Conservation (phyloP, 2,329 filamentous ascomycete species). For the Keithomyces neogunnii region DNA sequence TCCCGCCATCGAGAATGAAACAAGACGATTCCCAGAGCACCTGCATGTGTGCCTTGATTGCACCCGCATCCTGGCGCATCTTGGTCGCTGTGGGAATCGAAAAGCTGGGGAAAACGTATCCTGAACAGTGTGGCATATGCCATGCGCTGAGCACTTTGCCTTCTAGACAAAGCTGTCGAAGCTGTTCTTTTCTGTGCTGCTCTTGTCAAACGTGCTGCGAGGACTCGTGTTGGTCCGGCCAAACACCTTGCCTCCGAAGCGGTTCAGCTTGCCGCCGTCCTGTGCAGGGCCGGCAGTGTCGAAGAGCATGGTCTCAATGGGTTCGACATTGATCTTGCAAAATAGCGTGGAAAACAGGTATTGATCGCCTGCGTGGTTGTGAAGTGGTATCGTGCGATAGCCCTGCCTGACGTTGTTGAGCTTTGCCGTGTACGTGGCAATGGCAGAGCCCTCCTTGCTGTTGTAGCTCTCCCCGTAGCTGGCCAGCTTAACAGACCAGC, state of each 20-base stretch:
- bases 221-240: slow-evolving; percentile 44
- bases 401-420: slow-evolving; percentile 82
- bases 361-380: slow-evolving; percentile 81
- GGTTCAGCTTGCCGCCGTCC: slow-evolving; percentile 46
- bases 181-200: slow-evolving; percentile 37
- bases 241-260: slow-evolving; percentile 49
- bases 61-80: neutral
- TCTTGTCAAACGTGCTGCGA: slow-evolving; percentile 43
- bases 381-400: slow-evolving; percentile 83
- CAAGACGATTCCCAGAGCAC: neutral
- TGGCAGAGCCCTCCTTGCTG: slow-evolving; percentile 45
- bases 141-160: slow-evolving; percentile 1
- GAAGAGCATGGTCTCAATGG: slow-evolving; percentile 48
- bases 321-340: slow-evolving; percentile 68
- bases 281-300: slow-evolving; percentile 32
- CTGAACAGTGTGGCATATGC: neutral
- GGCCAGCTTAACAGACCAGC: slow-evolving; percentile 86
- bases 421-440: slow-evolving; percentile 90
- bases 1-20: neutral
- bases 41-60: neutral
- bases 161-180: slow-evolving; percentile 27
- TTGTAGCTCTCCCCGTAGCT: slow-evolving; percentile 64
- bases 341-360: slow-evolving; percentile 94
- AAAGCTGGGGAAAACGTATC: neutral
- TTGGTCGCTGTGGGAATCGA: neutral